These are phyloP conservation scores for Cyberlindnera mrakii DNA, from an alignment of 805 yeast species.

Conservation along the genomic window DNA sequence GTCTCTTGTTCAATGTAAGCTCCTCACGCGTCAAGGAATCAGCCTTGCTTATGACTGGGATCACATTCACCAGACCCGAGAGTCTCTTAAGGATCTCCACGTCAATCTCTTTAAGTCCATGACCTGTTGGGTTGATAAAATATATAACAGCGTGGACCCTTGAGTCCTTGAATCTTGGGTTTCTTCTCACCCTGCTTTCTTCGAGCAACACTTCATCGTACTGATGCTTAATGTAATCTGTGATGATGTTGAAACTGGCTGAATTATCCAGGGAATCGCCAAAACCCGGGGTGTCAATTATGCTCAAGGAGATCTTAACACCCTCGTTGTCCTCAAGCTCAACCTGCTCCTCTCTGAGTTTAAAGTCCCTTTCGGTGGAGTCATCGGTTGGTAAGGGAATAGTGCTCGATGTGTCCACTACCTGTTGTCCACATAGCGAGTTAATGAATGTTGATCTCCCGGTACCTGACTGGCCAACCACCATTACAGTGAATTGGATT, in stretches of 20 bases:
- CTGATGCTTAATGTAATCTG: slow-evolving; percentile 77
- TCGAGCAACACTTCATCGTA: slow-evolving; percentile 78
- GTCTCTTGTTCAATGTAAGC: slow-evolving; percentile 62
- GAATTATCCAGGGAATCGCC: slow-evolving; percentile 70
- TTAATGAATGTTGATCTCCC: slow-evolving; percentile 93
- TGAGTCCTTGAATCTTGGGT: slow-evolving; percentile 80
- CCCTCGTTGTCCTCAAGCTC: slow-evolving; percentile 85
- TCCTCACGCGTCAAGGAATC: slow-evolving; percentile 83
- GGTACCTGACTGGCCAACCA: slow-evolving; percentile 79
- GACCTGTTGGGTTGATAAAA: slow-evolving; percentile 80
- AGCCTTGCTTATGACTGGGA: slow-evolving; percentile 81
- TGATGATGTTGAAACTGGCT: slow-evolving; percentile 58
- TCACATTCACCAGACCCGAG: slow-evolving; percentile 74
- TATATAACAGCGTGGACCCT: slow-evolving; percentile 73
- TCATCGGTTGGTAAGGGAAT: slow-evolving; percentile 47
- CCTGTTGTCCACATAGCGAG: slow-evolving; percentile 83
- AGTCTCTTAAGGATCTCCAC: slow-evolving; percentile 72
- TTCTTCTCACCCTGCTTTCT: slow-evolving; percentile 76
- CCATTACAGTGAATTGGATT: slow-evolving; percentile 79
- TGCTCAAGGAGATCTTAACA: slow-evolving; percentile 67
- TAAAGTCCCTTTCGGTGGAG: slow-evolving; percentile 45
- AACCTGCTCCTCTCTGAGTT: slow-evolving; percentile 72
- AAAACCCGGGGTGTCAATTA: slow-evolving; percentile 81
- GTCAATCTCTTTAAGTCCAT: slow-evolving; percentile 72
- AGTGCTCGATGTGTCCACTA: slow-evolving; percentile 67